A percentile compares a stretch with the other conserved stretches of the same genome.
Conservation (phyloP, 2,329 filamentous ascomycete species). For the Penicillium sp. region DNA sequence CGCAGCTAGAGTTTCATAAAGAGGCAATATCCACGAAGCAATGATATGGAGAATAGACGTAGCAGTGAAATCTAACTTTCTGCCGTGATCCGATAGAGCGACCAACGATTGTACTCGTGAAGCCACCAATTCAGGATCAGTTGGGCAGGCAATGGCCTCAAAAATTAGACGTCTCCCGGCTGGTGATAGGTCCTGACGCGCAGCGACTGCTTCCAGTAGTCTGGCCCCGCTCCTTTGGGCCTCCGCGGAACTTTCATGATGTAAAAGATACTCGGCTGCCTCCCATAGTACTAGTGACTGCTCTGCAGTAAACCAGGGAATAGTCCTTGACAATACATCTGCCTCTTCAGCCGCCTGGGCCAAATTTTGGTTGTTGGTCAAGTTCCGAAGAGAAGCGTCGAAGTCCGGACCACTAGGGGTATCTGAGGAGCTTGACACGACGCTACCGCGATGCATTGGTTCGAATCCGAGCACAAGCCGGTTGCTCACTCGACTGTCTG, state of each 20-base stretch:
- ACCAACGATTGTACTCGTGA: conserved; percentile 38
- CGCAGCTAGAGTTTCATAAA: conserved; percentile 36
- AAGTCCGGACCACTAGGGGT: conserved; percentile 35
- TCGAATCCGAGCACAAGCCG: conserved; percentile 35
- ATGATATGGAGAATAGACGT: conserved; percentile 38
- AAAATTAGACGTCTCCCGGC: conserved; percentile 33
- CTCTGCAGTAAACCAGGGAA: conserved; percentile 37
- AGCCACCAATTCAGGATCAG: conserved; percentile 36
- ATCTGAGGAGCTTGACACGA: conserved; percentile 38
- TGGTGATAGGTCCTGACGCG: conserved; percentile 38
- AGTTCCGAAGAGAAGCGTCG: conserved; percentile 33
- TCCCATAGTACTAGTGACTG: conserved; percentile 41
- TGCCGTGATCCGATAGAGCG: conserved; percentile 40
- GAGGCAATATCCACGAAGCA: conserved; percentile 36
- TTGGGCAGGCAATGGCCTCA: conserved; percentile 32
- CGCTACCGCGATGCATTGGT: conserved; percentile 41
- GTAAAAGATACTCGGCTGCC: conserved; percentile 36
- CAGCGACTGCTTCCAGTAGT: conserved; percentile 35
- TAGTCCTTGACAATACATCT: conserved; percentile 29
- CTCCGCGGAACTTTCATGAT: conserved; percentile 32
- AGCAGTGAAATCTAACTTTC: conserved; percentile 39
- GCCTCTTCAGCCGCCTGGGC: conserved; percentile 38
- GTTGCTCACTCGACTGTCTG: conserved; percentile 33
- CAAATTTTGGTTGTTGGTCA: conserved; percentile 34
- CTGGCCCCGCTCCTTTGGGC: conserved; percentile 34